phyloP scores from a whole-genome alignment of 2,329 filamentous ascomycete species.

The Exophiala bonariae region DNA sequence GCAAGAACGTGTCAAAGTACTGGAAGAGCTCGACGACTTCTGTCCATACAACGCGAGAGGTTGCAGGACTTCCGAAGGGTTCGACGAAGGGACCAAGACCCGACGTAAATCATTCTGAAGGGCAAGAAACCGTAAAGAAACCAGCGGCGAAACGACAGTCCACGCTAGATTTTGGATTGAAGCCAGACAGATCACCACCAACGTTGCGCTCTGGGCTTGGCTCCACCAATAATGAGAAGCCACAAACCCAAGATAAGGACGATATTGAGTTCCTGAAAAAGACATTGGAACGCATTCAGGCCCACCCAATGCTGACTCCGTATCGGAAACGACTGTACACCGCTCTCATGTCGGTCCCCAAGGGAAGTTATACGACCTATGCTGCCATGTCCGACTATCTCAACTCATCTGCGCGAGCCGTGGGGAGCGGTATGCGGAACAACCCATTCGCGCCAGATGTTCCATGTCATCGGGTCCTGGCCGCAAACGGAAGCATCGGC shows the following conservation, averaged over 20 bases:
- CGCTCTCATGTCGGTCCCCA: constrained; percentile 74
- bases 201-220: background rate
- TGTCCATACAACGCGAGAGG: background rate
- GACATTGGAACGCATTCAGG: constrained; percentile 41
- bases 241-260: background rate
- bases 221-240: background rate
- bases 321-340: constrained; percentile 62
- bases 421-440: constrained; percentile 72
- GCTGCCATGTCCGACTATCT: constrained; percentile 68
- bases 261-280: constrained; percentile 7
- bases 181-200: constrained; percentile 6
- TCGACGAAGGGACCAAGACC: background rate
- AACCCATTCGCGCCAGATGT: constrained; percentile 84
- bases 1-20: constrained; percentile 32
- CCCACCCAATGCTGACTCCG: constrained; percentile 48
- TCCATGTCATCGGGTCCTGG: constrained; percentile 79
- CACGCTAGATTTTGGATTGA: constrained; percentile 11
- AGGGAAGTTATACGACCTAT: constrained; percentile 76
- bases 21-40: background rate
- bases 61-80: background rate
- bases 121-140: background rate
- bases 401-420: constrained; percentile 69
- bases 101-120: background rate
- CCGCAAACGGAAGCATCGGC: constrained; percentile 62
- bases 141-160: constrained; percentile 14